phyloP scores from a whole-genome alignment of 441 rosid species.

The Flueggea neowawraea region DNA sequence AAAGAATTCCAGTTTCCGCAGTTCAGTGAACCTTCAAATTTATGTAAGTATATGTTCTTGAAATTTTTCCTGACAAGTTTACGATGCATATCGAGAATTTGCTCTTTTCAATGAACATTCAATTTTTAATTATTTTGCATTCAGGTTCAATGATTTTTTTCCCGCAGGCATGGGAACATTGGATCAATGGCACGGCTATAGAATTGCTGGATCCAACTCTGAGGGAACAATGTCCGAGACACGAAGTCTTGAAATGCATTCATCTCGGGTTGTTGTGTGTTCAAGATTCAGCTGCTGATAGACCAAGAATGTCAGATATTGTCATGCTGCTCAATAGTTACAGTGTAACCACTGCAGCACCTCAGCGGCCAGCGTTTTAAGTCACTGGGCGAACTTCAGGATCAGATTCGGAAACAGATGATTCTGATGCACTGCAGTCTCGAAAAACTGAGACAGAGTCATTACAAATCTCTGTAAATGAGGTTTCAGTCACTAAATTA shows the following conservation, averaged over 20 bases:
- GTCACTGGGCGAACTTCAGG: background rate
- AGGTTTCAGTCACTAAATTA: conserved; percentile 25
- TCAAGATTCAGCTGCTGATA: conserved; percentile 29
- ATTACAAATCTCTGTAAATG: conserved; percentile 21
- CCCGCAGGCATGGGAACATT: conserved; percentile 36
- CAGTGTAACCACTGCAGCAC: conserved; percentile 15
- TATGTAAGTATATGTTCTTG: conserved; percentile 9
- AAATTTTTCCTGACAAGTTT: too few species aligned
- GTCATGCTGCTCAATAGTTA: conserved; percentile 24
- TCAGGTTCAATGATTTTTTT: too few species aligned
- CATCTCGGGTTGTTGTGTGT: conserved; percentile 36
- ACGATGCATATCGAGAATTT: too few species aligned
- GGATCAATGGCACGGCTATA: conserved; percentile 22
- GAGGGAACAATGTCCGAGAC: conserved; percentile 11
- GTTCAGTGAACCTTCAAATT: conserved; percentile 24
- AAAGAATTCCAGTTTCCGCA: conserved; percentile 13
- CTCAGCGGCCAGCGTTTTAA: conserved; percentile 23
- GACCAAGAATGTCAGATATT: conserved; percentile 35
- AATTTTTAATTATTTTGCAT: too few species aligned
- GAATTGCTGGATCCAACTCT: conserved; percentile 24
- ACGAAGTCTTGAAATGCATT: conserved; percentile 28
- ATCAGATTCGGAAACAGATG: too few species aligned
- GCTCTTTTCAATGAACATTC: too few species aligned
- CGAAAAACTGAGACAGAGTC: background rate
- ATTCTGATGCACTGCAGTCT: too few species aligned